Percentiles rank a stretch among this genome's conserved stretches.
Evolutionary conservation across 1,284 basidiomycete genomes (phyloP).

Genomic region (Sanghuangporus weigelae): DNA sequence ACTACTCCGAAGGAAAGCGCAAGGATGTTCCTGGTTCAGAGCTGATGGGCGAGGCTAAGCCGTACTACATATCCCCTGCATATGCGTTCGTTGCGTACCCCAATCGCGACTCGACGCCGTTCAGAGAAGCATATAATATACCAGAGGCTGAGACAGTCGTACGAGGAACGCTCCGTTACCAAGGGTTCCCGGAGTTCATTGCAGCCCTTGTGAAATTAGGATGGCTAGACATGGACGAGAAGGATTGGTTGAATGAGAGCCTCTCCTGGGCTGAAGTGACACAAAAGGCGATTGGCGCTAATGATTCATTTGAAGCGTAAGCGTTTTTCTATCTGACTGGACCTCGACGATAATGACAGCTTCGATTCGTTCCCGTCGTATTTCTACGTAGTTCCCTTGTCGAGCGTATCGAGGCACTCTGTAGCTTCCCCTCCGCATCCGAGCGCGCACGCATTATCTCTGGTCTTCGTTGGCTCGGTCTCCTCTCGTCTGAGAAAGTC

Average conservation of each 20-base stretch:
- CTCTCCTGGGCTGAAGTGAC: conserved; percentile 83
- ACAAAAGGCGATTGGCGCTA: conserved; percentile 72
- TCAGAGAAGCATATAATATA: conserved; percentile 84
- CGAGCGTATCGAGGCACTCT: conserved; percentile 64
- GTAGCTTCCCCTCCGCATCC: conserved; percentile 64
- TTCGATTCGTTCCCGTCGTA: background rate
- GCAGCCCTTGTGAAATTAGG: conserved; percentile 85
- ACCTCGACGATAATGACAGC: background rate
- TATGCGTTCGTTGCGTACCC: conserved; percentile 98
- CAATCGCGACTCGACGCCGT: conserved; percentile 92
- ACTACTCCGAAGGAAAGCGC: conserved; percentile 61
- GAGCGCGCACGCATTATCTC: conserved; percentile 77
- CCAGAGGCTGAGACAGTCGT: conserved; percentile 92
- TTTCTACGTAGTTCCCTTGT: conserved; percentile 47
- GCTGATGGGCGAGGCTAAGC: conserved; percentile 85
- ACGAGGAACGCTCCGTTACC: conserved; percentile 93
- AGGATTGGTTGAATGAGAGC: conserved; percentile 74
- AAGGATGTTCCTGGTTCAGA: conserved; percentile 64
- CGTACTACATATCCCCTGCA: conserved; percentile 94
- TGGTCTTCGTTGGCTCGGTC: conserved; percentile 90
- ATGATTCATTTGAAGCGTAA: conserved; percentile 67
- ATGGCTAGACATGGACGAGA: conserved; percentile 74
- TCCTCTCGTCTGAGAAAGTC: conserved; percentile 75
- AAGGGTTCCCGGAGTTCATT: conserved; percentile 98
- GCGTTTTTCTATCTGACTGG: conserved; percentile 20